Percentiles rank a stretch among this genome's conserved stretches.
Evolutionary conservation across 192 early-diverging fungal genomes (phyloP).

Genomic region (Coemansia sp.): DNA sequence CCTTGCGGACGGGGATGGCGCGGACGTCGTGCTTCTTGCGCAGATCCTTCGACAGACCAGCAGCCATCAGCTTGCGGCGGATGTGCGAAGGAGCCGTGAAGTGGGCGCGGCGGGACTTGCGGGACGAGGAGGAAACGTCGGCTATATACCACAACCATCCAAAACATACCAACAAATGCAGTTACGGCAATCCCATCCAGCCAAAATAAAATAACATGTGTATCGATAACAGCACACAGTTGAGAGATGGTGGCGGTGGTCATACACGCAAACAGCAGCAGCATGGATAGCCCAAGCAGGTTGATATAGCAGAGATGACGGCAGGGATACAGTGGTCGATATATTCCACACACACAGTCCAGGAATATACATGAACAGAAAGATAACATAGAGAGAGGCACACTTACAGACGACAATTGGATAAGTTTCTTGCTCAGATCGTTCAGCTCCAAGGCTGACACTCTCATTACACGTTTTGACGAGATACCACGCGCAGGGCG

Average conservation of each 20-base stretch:
- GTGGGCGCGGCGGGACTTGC: slow-evolving; percentile 98
- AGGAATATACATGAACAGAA: slow-evolving; percentile 3
- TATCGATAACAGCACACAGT: neutral
- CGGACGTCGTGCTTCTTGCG: slow-evolving; percentile 95
- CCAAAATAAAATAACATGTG: slow-evolving; percentile 7
- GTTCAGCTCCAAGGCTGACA: slow-evolving; percentile 57
- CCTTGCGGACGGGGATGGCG: slow-evolving; percentile 95
- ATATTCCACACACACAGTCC: slow-evolving; percentile 17
- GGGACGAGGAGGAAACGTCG: slow-evolving; percentile 87
- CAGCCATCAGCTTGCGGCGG: slow-evolving; percentile 96
- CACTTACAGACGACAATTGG: slow-evolving; percentile 19
- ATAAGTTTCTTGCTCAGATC: slow-evolving; percentile 19
- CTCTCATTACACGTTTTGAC: slow-evolving; percentile 27
- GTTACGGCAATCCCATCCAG: neutral
- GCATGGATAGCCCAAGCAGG: slow-evolving; percentile 10
- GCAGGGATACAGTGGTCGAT: neutral
- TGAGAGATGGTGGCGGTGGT: neutral
- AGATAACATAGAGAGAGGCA: slow-evolving; percentile 5
- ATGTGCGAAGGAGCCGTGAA: slow-evolving; percentile 94
- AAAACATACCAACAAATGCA: neutral
- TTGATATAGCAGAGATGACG: neutral
- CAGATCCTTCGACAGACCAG: slow-evolving; percentile 97
- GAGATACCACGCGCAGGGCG: slow-evolving; percentile 1
- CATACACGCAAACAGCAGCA: slow-evolving; percentile 3
- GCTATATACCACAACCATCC: slow-evolving; percentile 24